Evolutionary conservation across 306 rosid genomes (phyloP), one percentile per base, ranked within the genome.

Genomic region (Castanea crenata): DNA sequence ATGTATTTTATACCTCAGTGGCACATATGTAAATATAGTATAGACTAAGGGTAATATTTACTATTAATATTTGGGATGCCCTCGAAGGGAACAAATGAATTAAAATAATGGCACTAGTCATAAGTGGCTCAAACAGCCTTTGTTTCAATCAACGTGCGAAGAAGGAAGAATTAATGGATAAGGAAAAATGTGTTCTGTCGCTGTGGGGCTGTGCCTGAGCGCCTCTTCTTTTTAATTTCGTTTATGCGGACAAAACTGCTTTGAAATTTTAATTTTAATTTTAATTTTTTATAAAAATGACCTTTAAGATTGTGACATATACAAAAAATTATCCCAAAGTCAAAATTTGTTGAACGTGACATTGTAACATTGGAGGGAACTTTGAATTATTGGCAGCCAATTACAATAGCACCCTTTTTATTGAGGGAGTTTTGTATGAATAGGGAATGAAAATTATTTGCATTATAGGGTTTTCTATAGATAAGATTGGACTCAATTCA

Each of bases 261-360:
- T 56, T 77, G 57, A 74, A 78, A 19, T 34, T 69, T 74, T 57
- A 57, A 55, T 21, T 21, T 21, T 21, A 21, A 21, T 21, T 21
- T 21, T 21, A 21, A 21, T 67, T 46, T 63, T 54, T 77, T 14
- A 16, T 64, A 72, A 78, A 74, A 67, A 10, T 4, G 73, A 81
- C 73, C 25, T 68, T 41, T 41, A 70, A 74, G 49, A 65, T 16
- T 19, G 74, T 74, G 55, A 35, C 59, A 55, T 65, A 7, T 23
- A 69, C 41, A 69, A 56, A 41, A 19, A 55, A 41, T 41, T 64
- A 49, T 14, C 32, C 6, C 0, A 14, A 56, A 56, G 80, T 80
- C 76, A 69, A 75, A 55, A 44, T 71, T 64, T 68, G 57, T 21
- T 74, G 27, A 41, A 69, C 84, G 84, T 55, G 76, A 74, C 71